These are phyloP conservation scores for Pholiota microspora DNA, from an alignment of 768 basidiomycete genomes.

Conservation along the genomic window DNA sequence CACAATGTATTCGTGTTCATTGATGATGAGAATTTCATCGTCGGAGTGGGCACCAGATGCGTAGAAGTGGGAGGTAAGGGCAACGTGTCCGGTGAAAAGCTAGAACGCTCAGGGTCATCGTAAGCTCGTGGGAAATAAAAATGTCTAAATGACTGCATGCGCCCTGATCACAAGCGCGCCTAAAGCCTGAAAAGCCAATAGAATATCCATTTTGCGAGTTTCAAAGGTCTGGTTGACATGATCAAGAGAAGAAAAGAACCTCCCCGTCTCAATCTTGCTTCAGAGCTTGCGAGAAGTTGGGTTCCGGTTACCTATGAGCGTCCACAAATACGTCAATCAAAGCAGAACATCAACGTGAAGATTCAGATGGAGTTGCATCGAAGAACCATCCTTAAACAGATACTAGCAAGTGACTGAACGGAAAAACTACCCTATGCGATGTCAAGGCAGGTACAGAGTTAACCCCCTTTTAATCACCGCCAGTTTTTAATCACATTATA, in stretches of 20 bases:
- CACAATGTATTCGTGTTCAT: conserved; percentile 15
- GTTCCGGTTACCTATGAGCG: background rate
- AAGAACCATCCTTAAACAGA: background rate
- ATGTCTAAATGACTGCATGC: background rate
- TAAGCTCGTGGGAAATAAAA: conserved; percentile 10
- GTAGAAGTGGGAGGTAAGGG: conserved; percentile 13
- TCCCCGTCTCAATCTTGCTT: background rate
- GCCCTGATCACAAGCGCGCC: background rate
- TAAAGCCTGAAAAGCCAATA: background rate
- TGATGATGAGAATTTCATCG: conserved; percentile 24
- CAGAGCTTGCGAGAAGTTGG: background rate
- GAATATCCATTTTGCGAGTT: background rate
- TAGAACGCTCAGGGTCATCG: conserved; percentile 14
- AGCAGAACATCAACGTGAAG: background rate
- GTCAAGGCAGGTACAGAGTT: background rate
- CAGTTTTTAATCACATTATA: too few species aligned
- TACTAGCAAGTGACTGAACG: background rate
- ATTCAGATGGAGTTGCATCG: background rate
- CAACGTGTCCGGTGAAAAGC: conserved; percentile 19
- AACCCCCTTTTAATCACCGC: background rate
- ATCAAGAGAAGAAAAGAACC: background rate
- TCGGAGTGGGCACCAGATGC: conserved; percentile 14
- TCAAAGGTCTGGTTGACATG: background rate
- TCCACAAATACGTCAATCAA: background rate
- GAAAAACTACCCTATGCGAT: background rate